These are phyloP conservation scores for Parathielavia appendiculata DNA, from an alignment of 495 filamentous ascomycete species.

Conservation along the genomic window DNA sequence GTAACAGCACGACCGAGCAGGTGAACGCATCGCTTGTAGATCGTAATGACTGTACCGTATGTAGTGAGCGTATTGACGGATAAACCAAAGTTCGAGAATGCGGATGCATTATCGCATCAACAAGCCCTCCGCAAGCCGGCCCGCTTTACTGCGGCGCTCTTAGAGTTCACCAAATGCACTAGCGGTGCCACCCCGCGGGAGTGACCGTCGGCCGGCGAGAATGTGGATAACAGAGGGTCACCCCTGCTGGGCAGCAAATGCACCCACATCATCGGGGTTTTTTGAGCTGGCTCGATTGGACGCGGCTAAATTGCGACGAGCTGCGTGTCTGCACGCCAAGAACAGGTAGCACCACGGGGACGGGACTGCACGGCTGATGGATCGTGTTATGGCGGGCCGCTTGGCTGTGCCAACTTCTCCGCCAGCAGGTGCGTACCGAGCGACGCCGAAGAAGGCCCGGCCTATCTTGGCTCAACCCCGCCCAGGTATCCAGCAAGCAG, in stretches of 20 bases:
- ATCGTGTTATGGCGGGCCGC: background rate
- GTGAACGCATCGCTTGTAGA: too few relatives aligned
- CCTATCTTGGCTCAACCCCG: slow-evolving; percentile 10
- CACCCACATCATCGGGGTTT: slow-evolving; percentile 31
- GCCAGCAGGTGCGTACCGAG: background rate
- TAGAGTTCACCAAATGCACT: too few relatives aligned
- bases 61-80: too few relatives aligned
- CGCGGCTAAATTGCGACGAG: slow-evolving; percentile 38
- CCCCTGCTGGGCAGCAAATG: background rate
- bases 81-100: too few relatives aligned
- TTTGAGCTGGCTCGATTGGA: slow-evolving; percentile 30
- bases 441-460: slow-evolving; percentile 14
- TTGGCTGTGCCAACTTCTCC: background rate
- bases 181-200: too few relatives aligned
- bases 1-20: too few relatives aligned
- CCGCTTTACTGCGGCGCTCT: too few relatives aligned
- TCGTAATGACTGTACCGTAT: too few relatives aligned
- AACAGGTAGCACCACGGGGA: background rate
- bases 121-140: too few relatives aligned
- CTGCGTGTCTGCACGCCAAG: slow-evolving; percentile 21
- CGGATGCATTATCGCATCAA: too few relatives aligned
- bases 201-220: background rate
- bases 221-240: background rate
- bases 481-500: slow-evolving; percentile 11
- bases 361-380: slow-evolving; percentile 5